Evolutionary conservation across 192 early-diverging fungal species (phyloP).

Genomic region (Coemansia sp.): DNA sequence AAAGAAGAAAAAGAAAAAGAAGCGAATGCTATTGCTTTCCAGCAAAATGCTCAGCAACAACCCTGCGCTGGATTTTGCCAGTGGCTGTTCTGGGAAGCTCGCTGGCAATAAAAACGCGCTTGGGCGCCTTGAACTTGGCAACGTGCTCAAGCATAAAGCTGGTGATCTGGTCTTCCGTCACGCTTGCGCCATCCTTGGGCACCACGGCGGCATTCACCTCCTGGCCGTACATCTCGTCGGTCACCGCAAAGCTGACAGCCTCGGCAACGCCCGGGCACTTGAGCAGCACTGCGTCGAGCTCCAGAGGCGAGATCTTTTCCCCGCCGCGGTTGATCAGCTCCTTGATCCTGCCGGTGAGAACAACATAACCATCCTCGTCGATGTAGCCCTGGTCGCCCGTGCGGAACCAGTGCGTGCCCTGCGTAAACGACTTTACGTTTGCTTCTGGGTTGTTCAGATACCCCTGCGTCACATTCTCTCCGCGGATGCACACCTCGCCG

Average conservation of each 20-base stretch:
- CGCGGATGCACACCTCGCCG: conserved; percentile 87
- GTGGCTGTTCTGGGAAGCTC: conserved; percentile 73
- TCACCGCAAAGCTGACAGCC: conserved; percentile 76
- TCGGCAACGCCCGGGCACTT: conserved; percentile 70
- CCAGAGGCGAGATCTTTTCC: conserved; percentile 89
- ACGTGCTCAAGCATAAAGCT: conserved; percentile 59
- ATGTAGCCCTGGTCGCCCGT: conserved; percentile 84
- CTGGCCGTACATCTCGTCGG: conserved; percentile 78
- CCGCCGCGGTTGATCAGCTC: conserved; percentile 91
- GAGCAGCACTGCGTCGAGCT: conserved; percentile 75
- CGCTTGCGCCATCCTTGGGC: conserved; percentile 52
- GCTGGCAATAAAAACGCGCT: conserved; percentile 67
- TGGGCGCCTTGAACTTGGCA: conserved; percentile 74
- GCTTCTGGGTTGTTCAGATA: conserved; percentile 75
- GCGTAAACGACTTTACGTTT: conserved; percentile 63
- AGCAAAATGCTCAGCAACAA: conserved; percentile 63
- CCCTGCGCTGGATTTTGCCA: conserved; percentile 71
- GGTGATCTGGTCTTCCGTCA: conserved; percentile 61
- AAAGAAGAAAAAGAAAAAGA: neutral
- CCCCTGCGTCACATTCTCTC: conserved; percentile 77
- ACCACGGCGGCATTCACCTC: conserved; percentile 79
- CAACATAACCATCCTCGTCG: conserved; percentile 76
- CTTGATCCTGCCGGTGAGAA: conserved; percentile 85
- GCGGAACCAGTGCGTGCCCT: conserved; percentile 71
- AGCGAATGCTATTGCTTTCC: conserved; percentile 33